phyloP scores from a whole-genome alignment of 495 filamentous ascomycete species.

The Astrothelium subdiscretum region DNA sequence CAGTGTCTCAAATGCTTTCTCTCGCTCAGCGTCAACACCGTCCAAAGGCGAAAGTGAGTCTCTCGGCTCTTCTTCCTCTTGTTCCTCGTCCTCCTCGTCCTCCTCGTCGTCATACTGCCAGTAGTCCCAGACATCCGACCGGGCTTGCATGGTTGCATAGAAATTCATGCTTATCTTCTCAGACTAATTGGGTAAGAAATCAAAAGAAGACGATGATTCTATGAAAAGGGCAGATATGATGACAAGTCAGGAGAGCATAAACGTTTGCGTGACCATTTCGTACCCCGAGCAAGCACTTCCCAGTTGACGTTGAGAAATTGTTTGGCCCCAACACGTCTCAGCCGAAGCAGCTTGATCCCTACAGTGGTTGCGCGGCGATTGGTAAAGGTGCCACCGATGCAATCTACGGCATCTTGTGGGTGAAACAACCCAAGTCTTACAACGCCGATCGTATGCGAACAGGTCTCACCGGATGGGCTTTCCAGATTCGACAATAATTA shows the following conservation, averaged over 20 bases:
- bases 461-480: neutral
- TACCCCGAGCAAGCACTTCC: neutral
- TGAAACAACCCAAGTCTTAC: neutral
- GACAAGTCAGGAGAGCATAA: neutral
- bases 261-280: neutral
- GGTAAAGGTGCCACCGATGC: neutral
- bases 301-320: neutral
- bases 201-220: neutral
- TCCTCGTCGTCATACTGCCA: neutral
- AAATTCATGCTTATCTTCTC: neutral
- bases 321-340: neutral
- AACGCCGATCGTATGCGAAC: neutral
- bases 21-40: neutral
- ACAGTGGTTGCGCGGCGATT: neutral
- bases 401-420: neutral
- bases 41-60: neutral
- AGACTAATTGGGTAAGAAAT: neutral
- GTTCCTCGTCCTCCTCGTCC: neutral
- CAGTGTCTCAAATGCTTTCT: neutral
- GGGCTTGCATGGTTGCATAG: neutral
- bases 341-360: neutral
- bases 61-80: neutral
- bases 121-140: neutral
- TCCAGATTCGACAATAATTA: neutral
- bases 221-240: neutral